phyloP scores from a whole-genome alignment of 2,329 filamentous ascomycete genomes.

The Coniochaeta sp. region DNA sequence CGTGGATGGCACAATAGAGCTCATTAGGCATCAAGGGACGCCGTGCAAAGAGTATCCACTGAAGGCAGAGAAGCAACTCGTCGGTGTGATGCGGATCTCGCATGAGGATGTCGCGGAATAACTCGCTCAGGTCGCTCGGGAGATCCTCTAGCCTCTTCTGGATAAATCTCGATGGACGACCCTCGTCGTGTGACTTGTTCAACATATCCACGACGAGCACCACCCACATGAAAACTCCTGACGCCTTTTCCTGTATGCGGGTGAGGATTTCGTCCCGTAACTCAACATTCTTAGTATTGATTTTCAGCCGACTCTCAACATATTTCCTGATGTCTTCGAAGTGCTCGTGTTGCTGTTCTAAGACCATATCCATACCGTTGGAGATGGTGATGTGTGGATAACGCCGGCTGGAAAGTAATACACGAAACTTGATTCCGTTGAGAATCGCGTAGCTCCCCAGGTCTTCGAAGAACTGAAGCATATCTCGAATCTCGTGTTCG shows the following conservation, averaged over 20 bases:
- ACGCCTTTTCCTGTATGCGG: constrained; percentile 22
- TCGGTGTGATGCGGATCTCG: constrained; percentile 34
- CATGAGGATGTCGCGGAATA: constrained; percentile 44
- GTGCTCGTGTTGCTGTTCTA: constrained; percentile 29
- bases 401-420: constrained; percentile 40
- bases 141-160: constrained; percentile 23
- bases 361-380: constrained; percentile 17
- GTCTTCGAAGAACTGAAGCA: constrained; percentile 34
- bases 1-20: constrained; percentile 34
- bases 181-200: constrained; percentile 21
- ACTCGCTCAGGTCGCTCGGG: constrained; percentile 29
- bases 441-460: constrained; percentile 21
- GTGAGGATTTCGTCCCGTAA: constrained; percentile 12
- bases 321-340: constrained; percentile 25
- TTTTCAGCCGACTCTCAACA: constrained; percentile 18
- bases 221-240: constrained; percentile 37
- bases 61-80: constrained; percentile 35
- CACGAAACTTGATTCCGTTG: constrained; percentile 11
- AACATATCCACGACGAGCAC: constrained; percentile 30
- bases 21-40: constrained; percentile 33
- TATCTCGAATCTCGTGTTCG: constrained; percentile 29
- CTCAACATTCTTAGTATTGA: constrained; percentile 13
- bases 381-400: constrained; percentile 33
- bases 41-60: constrained; percentile 45
- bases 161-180: constrained; percentile 18